Evolutionary conservation across 805 yeast genomes (phyloP).

Genomic region (Groenewaldozyma tartarivorans): DNA sequence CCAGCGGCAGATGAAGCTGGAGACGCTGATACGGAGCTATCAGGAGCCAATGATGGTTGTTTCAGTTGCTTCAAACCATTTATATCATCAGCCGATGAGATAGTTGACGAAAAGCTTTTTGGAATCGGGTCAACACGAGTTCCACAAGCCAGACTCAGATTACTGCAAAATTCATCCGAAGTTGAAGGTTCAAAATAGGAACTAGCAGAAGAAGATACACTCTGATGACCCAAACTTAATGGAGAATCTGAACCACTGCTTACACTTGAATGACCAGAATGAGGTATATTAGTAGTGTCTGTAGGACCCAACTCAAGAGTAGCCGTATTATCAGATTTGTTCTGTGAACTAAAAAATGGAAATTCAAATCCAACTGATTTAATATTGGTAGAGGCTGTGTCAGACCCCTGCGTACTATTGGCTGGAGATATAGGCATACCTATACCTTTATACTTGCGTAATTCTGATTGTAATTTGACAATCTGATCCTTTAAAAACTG

Average conservation of each 20-base stretch:
- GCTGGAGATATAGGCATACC: not conserved
- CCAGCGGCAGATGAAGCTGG: conserved; percentile 4
- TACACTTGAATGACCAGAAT: not conserved
- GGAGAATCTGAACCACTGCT: not conserved
- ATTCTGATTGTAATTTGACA: conserved; percentile 59
- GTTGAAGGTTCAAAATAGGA: not conserved
- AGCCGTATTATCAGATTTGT: conserved; percentile 2
- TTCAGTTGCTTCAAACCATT: not conserved
- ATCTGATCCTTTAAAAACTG: conserved; percentile 71
- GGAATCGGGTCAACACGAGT: conserved; percentile 36
- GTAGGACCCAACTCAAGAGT: too few relatives aligned
- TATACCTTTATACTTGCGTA: conserved; percentile 37
- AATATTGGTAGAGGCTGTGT: conserved; percentile 9
- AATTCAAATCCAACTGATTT: conserved; percentile 41
- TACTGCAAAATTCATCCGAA: conserved; percentile 48
- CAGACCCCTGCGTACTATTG: not conserved
- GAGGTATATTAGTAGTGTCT: too few relatives aligned
- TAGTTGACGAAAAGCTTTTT: conserved; percentile 4
- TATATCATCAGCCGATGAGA: not conserved
- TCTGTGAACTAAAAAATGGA: conserved; percentile 36
- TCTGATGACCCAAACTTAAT: not conserved
- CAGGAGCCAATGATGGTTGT: not conserved
- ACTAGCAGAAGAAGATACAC: not conserved
- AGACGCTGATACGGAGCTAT: not conserved
- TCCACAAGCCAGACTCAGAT: conserved; percentile 77